Conservation (phyloP, 2,329 filamentous ascomycete species). For the Huntiella decipiens region DNA sequence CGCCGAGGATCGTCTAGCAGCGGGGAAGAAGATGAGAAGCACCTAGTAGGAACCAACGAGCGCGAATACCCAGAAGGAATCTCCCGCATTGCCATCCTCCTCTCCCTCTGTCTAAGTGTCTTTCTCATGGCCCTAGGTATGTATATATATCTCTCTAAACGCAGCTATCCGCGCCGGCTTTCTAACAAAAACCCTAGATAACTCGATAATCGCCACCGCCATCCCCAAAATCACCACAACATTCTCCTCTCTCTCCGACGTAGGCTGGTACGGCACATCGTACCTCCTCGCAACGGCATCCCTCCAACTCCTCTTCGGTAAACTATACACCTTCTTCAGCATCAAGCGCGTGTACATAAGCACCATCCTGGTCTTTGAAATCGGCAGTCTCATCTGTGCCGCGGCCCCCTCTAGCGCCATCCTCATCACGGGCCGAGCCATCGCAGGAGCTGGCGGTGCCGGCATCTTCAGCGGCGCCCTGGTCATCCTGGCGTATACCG, state of each 20-base stretch:
- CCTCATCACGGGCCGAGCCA: conserved; percentile 20
- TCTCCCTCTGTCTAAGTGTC: conserved; percentile 18
- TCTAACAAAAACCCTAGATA: conserved; percentile 14
- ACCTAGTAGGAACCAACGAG: neutral
- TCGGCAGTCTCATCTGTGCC: conserved; percentile 25
- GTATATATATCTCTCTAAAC: neutral
- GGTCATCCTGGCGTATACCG: conserved; percentile 23
- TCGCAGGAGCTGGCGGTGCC: conserved; percentile 23
- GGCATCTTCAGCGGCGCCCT: conserved; percentile 27
- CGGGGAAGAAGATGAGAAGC: neutral
- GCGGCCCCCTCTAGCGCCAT: conserved; percentile 17
- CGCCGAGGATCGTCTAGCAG: no score
- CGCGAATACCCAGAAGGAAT: neutral
- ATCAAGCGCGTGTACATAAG: conserved; percentile 24
- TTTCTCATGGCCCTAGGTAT: conserved; percentile 24
- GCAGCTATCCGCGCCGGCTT: neutral
- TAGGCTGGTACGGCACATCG: conserved; percentile 30
- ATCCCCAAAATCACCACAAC: conserved; percentile 25
- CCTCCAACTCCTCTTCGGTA: conserved; percentile 23
- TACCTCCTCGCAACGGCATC: conserved; percentile 24
- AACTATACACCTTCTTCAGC: conserved; percentile 26
- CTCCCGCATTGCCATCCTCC: conserved; percentile 13
- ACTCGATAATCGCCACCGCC: conserved; percentile 25
- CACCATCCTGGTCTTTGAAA: conserved; percentile 23
- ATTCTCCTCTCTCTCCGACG: conserved; percentile 25